These are phyloP conservation scores for Exophiala sp. DNA, from an alignment of 2,329 filamentous ascomycete genomes.

Conservation along the genomic window DNA sequence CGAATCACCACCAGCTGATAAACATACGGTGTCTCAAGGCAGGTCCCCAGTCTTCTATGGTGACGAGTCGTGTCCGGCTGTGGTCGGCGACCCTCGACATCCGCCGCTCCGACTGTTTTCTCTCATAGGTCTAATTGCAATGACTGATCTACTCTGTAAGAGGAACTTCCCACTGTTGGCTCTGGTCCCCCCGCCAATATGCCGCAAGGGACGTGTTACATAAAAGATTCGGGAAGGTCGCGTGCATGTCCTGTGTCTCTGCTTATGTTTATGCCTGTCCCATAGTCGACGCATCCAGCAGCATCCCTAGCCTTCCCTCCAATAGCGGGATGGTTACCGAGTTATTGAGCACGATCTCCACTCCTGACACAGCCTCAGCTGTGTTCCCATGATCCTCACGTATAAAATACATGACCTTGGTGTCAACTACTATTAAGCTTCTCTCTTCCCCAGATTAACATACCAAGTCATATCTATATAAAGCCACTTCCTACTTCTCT, in stretches of 20 bases:
- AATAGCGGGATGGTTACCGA: neutral
- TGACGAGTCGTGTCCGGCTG: neutral
- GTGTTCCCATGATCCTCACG: neutral
- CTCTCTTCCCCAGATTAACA: neutral
- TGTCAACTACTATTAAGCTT: neutral
- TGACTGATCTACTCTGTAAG: too few relatives aligned
- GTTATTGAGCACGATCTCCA: neutral
- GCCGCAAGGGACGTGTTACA: neutral
- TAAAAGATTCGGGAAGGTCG: neutral
- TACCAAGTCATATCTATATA: neutral
- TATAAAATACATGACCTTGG: neutral
- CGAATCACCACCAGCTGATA: neutral
- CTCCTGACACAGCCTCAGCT: neutral
- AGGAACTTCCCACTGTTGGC: neutral
- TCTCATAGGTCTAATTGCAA: too few relatives aligned
- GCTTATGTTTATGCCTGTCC: neutral
- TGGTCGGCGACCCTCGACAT: too few relatives aligned
- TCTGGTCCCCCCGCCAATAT: neutral
- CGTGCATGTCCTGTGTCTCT: neutral
- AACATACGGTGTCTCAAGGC: too few relatives aligned
- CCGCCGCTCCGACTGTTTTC: too few relatives aligned
- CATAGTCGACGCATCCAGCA: neutral
- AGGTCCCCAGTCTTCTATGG: neutral
- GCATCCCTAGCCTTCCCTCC: neutral
- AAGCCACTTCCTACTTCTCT: neutral